Base-by-base conservation (phyloP, 805 yeast genomes). In the Yamadazyma tumulicola region DNA sequence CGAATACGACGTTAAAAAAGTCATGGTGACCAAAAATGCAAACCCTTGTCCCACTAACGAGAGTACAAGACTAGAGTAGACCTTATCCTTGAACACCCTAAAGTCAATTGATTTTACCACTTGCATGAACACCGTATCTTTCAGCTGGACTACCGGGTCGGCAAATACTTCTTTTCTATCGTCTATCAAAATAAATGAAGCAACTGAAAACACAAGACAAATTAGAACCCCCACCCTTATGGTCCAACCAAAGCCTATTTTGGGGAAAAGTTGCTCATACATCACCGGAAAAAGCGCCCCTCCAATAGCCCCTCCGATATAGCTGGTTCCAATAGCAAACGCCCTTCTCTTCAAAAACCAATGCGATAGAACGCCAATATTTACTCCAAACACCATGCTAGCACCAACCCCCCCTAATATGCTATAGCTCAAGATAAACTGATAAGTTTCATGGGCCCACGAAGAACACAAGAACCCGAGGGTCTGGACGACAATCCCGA, bases 221-320 rank as follows among this genome's bases (percentile, higher is more conserved):
- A 59, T 45, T 20, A 59, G 52, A 3, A 51, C 50, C 6, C 50
- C 52, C 6, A 53, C 46, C 29, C 61, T 31, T 7, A 57, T 42
- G 3, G 61, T 42, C 63, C 64, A 59, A 11, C 57, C 57, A 31
- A 47, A 57, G 4, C 64, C 64, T 15, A 59, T 39, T 29, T 45
- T 48, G 5, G 54, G 55, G 26, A 51, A 52, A 17, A 59, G 39
- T 4, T 45, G 27, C 16, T 54, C 34, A 34, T 55, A 54, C 46
- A 57, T 49, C 13, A 57, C 39, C 6, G 64, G 64, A 28, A 48
- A 48, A 6, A 50, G 33, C 5, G 55, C 48, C 2, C 64, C 64
- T 2, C 62, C 62, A 14, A 57, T 32, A 2, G 62, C 61, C 4
- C 64, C 63, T 11, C 64, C 63, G 21, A 54, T 47, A 32, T 57